Conservation (phyloP, 441 rosid genomes). For the Corymbia calophylla region DNA sequence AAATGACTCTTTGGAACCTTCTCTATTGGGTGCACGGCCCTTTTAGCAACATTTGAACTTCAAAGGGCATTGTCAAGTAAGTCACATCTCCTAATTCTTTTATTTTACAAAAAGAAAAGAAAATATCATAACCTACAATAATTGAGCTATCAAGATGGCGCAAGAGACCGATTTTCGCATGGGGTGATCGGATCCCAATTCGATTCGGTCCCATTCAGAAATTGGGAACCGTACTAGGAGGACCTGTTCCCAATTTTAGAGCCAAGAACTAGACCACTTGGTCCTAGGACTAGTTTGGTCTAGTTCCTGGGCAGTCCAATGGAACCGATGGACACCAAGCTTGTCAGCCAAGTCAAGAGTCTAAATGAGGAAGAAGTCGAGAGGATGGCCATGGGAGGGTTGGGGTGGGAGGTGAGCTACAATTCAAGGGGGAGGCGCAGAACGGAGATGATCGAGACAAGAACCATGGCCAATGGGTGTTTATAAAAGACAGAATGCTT, state of each 20-base stretch:
- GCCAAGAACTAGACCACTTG: no score
- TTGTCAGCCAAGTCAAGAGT: not conserved
- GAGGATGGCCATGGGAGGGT: not conserved
- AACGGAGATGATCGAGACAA: no score
- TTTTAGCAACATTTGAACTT: no score
- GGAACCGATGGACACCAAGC: not conserved
- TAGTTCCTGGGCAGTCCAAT: not conserved
- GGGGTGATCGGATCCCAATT: rapidly evolving
- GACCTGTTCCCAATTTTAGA: no score
- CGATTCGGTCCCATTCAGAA: no score
- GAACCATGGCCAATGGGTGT: rapidly evolving
- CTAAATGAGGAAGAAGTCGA: not conserved
- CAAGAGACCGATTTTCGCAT: not conserved
- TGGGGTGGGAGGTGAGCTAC: no score
- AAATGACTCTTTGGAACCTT: not conserved
- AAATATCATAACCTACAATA: not conserved
- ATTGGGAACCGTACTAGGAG: no score
- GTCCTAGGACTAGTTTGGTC: no score
- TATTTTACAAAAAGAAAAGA: not conserved
- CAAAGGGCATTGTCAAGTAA: not conserved
- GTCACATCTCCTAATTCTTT: not conserved
- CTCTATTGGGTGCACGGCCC: not conserved
- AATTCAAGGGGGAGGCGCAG: no score
- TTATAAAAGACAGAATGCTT: rapidly evolving
- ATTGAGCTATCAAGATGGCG: no score